These are phyloP conservation scores for Fusarium incarnatum DNA, from an alignment of 2,329 filamentous ascomycete genomes.

Conservation along the genomic window DNA sequence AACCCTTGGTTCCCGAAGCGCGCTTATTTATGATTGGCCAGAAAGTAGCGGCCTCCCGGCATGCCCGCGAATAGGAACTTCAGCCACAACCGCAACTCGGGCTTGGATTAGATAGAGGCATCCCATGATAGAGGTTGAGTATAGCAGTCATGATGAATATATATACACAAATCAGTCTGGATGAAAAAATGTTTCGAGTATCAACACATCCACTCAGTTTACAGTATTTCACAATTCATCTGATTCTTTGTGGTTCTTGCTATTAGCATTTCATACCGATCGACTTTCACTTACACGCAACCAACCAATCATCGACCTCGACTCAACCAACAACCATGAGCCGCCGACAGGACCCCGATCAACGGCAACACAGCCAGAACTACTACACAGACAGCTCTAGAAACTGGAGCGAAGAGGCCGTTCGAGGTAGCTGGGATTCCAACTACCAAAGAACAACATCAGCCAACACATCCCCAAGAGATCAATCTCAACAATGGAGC, in stretches of 20 bases:
- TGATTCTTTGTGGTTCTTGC: not conserved
- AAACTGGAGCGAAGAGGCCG: conserved; percentile 47
- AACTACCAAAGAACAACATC: conserved; percentile 40
- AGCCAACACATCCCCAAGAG: conserved; percentile 35
- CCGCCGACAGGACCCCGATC: conserved; percentile 33
- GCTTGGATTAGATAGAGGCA: conserved; percentile 33
- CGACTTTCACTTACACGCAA: conserved; percentile 28
- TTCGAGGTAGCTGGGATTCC: conserved; percentile 45
- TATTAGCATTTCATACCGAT: not conserved
- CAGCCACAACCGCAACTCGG: conserved; percentile 40
- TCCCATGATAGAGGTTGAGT: conserved; percentile 14
- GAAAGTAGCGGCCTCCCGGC: conserved; percentile 43
- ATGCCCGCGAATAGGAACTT: conserved; percentile 40
- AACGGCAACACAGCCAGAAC: conserved; percentile 15
- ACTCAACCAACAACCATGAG: conserved; percentile 34
- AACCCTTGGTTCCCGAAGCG: not conserved
- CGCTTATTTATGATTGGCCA: conserved; percentile 30
- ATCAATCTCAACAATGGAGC: conserved; percentile 33
- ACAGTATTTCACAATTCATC: not conserved
- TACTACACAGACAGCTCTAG: conserved; percentile 41
- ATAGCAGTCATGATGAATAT: conserved; percentile 5
- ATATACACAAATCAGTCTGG: conserved; percentile 25
- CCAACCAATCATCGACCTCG: conserved; percentile 17
- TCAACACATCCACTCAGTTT: conserved; percentile 6
- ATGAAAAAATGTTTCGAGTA: not conserved